phyloP scores from a whole-genome alignment of 495 filamentous ascomycete genomes.

The Annulohypoxylon bovei region DNA sequence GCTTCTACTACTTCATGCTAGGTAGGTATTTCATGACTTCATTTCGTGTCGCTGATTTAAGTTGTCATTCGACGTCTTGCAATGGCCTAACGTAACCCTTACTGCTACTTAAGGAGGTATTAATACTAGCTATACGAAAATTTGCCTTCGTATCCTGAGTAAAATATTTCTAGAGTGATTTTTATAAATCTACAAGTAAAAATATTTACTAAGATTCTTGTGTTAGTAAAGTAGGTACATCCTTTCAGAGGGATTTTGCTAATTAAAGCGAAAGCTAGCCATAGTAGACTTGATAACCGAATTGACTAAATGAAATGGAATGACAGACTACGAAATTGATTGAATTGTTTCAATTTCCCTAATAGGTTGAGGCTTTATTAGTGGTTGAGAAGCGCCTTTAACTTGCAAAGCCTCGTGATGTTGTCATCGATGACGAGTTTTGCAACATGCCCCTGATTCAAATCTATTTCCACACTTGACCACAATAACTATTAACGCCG shows the following conservation, averaged over 20 bases:
- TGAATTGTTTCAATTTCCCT: not conserved
- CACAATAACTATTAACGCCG: not conserved
- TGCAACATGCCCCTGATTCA: constrained; percentile 4
- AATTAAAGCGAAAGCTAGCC: too few relatives aligned
- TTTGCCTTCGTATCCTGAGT: too few relatives aligned
- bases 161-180: too few relatives aligned
- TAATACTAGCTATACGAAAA: too few relatives aligned
- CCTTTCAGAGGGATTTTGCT: too few relatives aligned
- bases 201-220: too few relatives aligned
- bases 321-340: not conserved
- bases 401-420: constrained; percentile 4
- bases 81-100: too few relatives aligned
- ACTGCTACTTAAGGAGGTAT: too few relatives aligned
- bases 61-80: constrained; percentile 7
- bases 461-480: not conserved
- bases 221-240: too few relatives aligned
- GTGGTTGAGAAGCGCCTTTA: not conserved
- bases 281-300: not conserved
- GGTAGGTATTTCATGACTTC: constrained; percentile 16
- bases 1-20: not conserved
- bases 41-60: not conserved
- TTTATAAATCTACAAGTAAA: too few relatives aligned
- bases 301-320: not conserved
- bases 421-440: constrained; percentile 19
- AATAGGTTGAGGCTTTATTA: not conserved